Conservation (phyloP, 306 rosid species). For the Gynostemma pentaphyllum region DNA sequence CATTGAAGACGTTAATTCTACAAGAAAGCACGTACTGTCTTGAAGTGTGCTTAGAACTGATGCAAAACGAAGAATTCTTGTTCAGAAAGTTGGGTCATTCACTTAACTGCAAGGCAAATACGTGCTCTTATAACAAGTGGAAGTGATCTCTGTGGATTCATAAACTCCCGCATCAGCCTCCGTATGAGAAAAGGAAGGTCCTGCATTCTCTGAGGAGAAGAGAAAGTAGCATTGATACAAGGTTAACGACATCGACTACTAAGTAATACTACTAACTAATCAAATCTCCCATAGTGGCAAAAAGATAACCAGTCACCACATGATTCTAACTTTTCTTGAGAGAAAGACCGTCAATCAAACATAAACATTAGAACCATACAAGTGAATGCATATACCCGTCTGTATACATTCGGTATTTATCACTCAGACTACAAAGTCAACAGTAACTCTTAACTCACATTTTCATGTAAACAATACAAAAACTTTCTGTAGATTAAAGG, state of each 20-base stretch:
- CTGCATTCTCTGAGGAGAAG: slow-evolving; percentile 37
- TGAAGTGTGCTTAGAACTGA: background rate
- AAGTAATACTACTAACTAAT: too few relatives aligned
- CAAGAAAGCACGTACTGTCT: background rate
- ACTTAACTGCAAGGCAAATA: slow-evolving; percentile 55
- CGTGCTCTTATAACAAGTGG: slow-evolving; percentile 79
- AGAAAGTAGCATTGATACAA: too few relatives aligned
- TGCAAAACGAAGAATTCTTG: background rate
- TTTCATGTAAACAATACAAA: background rate
- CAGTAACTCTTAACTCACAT: background rate
- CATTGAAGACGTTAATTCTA: background rate
- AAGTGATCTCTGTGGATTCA: slow-evolving; percentile 66
- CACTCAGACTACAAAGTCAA: background rate
- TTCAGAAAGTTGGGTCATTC: background rate
- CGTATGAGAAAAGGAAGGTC: slow-evolving; percentile 80
- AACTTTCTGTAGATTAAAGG: background rate
- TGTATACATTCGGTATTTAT: too few relatives aligned
- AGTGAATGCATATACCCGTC: too few relatives aligned
- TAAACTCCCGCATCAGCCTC: slow-evolving; percentile 54
- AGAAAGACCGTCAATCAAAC: too few relatives aligned
- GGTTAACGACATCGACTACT: too few relatives aligned
- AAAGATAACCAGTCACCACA: too few relatives aligned
- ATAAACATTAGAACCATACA: too few relatives aligned
- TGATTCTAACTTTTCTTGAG: too few relatives aligned
- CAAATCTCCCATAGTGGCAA: too few relatives aligned